Evolutionary conservation across 495 filamentous ascomycete species (phyloP).

Genomic region (Neurospora sp.): DNA sequence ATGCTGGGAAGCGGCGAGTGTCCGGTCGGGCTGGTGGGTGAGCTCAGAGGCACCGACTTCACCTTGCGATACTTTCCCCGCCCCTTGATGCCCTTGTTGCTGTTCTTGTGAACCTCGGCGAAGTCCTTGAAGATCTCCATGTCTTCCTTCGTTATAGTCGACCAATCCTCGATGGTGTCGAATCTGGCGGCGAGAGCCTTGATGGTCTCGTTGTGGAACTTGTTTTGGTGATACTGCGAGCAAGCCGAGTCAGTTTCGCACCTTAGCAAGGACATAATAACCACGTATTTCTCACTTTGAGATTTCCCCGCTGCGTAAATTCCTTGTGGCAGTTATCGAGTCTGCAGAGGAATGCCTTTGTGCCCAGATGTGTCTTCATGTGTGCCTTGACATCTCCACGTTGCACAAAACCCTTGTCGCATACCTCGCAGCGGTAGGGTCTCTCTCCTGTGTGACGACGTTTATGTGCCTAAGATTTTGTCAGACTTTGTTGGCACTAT

Average conservation of each 20-base stretch:
- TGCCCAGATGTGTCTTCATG: constrained; percentile 65
- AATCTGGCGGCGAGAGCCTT: constrained; percentile 65
- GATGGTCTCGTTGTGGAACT: constrained; percentile 70
- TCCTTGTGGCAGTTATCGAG: constrained; percentile 75
- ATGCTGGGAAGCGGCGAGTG: constrained; percentile 4
- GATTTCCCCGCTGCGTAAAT: constrained; percentile 80
- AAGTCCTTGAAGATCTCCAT: constrained; percentile 82
- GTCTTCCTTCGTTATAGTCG: constrained; percentile 55
- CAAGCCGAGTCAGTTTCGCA: not conserved
- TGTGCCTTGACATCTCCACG: constrained; percentile 83
- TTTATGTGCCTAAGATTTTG: constrained; percentile 13
- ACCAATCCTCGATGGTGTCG: constrained; percentile 49
- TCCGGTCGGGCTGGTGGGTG: not conserved
- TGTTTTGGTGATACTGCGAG: constrained; percentile 81
- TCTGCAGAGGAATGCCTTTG: constrained; percentile 74
- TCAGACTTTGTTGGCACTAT: not conserved
- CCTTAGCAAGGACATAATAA: not conserved
- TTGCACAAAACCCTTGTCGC: constrained; percentile 81
- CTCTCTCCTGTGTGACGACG: constrained; percentile 54
- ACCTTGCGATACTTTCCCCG: constrained; percentile 73
- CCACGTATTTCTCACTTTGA: constrained; percentile 50
- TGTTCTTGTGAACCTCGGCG: constrained; percentile 80
- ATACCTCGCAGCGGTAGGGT: constrained; percentile 74
- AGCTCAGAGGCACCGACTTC: constrained; percentile 6
- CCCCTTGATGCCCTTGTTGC: constrained; percentile 96